Conservation (phyloP, 129 eudicot genomes). For the Pittosporum tobira region DNA sequence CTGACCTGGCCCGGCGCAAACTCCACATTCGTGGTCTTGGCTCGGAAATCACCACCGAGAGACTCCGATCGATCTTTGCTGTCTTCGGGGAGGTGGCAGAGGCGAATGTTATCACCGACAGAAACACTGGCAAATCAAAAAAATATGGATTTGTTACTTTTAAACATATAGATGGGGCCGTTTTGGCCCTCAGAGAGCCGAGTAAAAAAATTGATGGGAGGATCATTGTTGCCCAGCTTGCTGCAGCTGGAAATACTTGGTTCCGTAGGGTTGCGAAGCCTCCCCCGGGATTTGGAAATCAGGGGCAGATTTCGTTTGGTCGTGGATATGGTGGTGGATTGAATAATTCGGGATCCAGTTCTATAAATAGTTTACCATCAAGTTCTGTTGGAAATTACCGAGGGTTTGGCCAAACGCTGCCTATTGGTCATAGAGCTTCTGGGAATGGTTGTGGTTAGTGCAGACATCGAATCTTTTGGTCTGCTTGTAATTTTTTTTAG, state of each 20-base stretch:
- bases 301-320: too few relatives aligned
- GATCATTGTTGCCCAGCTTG: constrained; percentile 66
- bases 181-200: constrained; percentile 52
- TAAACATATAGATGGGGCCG: constrained; percentile 66
- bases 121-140: constrained; percentile 48
- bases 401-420: too few relatives aligned
- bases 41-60: constrained; percentile 64
- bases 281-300: too few relatives aligned
- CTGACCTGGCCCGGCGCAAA: constrained; percentile 49
- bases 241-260: constrained; percentile 39
- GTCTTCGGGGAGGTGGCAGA: constrained; percentile 61
- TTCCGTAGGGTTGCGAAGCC: too few relatives aligned
- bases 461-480: too few relatives aligned
- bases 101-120: constrained; percentile 65
- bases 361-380: constrained; percentile 47
- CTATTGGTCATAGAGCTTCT: too few relatives aligned
- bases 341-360: constrained; percentile 22
- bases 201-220: constrained; percentile 84
- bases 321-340: constrained; percentile 31
- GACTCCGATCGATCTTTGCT: constrained; percentile 43
- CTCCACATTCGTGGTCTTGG: constrained; percentile 80
- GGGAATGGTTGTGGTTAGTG: too few relatives aligned
- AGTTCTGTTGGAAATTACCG: constrained; percentile 26
- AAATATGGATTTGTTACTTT: constrained; percentile 80
- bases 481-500: too few relatives aligned